phyloP scores from a whole-genome alignment of 106 monocot genomes.

The Posidonia australis region DNA sequence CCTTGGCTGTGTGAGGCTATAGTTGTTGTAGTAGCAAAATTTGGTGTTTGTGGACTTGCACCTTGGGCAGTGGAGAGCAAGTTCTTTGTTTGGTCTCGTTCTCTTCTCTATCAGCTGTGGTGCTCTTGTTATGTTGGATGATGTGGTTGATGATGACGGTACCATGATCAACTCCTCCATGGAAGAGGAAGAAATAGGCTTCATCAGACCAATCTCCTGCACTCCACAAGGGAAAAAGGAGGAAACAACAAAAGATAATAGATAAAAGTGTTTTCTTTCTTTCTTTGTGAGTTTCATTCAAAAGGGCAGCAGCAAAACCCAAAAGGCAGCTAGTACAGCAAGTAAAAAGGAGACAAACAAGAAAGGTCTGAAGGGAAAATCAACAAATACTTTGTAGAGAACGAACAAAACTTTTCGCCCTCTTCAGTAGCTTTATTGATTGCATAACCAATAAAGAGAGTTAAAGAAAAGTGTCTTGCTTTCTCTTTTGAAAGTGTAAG shows the following conservation, averaged over 20 bases:
- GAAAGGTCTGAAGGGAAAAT: no score
- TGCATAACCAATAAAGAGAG: no score
- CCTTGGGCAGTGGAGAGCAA: slow-evolving; percentile 20
- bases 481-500: no score
- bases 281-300: no score
- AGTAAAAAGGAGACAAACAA: slow-evolving; percentile 1
- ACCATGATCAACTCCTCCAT: slow-evolving; percentile 9
- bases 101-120: slow-evolving; percentile 14
- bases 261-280: neutral
- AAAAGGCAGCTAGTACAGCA: neutral
- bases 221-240: neutral
- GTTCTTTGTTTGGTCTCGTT: slow-evolving; percentile 9
- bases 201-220: slow-evolving; percentile 17
- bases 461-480: no score
- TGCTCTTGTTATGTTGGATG: neutral
- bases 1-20: slow-evolving; percentile 13
- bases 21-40: slow-evolving; percentile 21
- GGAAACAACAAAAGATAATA: no score
- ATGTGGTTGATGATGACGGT: slow-evolving; percentile 1
- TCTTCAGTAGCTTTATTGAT: no score
- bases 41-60: slow-evolving; percentile 18
- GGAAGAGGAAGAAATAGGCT: neutral
- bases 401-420: no score
- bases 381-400: no score
- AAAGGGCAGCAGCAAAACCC: no score